Evolutionary conservation across 257 asterid species (phyloP).

Genomic region (Plantago major): DNA sequence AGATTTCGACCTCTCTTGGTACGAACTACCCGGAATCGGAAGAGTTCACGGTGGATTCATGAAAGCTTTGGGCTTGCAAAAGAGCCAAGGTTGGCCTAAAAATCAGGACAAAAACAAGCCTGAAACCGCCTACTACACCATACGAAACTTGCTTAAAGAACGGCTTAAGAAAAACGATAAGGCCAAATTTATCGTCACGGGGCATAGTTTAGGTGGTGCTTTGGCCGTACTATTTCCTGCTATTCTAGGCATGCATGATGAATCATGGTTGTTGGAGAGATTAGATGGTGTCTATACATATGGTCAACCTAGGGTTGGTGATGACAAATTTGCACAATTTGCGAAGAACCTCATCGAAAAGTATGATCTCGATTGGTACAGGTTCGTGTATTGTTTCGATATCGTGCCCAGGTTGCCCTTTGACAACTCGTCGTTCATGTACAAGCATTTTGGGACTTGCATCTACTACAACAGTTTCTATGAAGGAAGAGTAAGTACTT

Average conservation of each 20-base stretch:
- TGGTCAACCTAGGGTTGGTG: constrained; percentile 57
- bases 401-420: constrained; percentile 54
- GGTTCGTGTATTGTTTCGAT: constrained; percentile 46
- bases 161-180: constrained; percentile 17
- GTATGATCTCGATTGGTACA: constrained; percentile 17
- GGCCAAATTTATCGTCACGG: too few species aligned
- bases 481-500: constrained; percentile 24
- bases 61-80: constrained; percentile 45
- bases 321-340: constrained; percentile 30
- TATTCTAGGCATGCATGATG: constrained; percentile 30
- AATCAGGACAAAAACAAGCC: constrained; percentile 17
- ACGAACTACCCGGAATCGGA: constrained; percentile 31
- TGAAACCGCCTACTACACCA: constrained; percentile 38
- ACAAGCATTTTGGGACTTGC: constrained; percentile 59
- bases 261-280: constrained; percentile 35
- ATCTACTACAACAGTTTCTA: constrained; percentile 48
- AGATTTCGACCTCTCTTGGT: constrained; percentile 51
- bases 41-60: constrained; percentile 54
- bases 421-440: constrained; percentile 42
- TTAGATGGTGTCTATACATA: constrained; percentile 45
- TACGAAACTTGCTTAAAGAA: constrained; percentile 26
- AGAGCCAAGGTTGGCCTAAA: constrained; percentile 41
- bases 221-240: constrained; percentile 42
- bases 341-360: constrained; percentile 24
- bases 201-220: constrained; percentile 58